phyloP scores from a whole-genome alignment of 2,329 filamentous ascomycete genomes.

The Colletotrichum sp. region DNA sequence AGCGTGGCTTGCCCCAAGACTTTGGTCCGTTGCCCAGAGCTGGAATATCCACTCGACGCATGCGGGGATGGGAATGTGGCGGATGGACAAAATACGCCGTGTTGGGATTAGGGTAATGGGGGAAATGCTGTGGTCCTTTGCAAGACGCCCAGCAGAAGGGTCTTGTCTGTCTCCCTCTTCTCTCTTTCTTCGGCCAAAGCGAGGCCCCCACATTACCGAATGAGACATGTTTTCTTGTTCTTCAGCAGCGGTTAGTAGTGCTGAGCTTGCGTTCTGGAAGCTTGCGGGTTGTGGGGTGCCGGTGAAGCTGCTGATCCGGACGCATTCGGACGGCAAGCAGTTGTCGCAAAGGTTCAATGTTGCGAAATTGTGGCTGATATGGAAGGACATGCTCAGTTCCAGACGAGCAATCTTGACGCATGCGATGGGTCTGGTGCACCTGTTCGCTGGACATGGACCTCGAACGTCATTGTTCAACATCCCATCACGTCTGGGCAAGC shows the following conservation, averaged over 20 bases:
- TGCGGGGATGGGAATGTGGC: neutral
- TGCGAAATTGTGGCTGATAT: neutral
- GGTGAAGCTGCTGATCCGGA: neutral
- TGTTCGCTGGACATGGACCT: too few relatives aligned
- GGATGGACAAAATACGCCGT: neutral
- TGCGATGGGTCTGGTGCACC: neutral
- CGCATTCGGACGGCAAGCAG: neutral
- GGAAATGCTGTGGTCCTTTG: neutral
- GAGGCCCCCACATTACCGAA: neutral
- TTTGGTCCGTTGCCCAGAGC: neutral
- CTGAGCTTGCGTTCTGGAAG: neutral
- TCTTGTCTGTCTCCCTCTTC: neutral
- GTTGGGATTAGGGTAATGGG: neutral
- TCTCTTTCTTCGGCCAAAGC: neutral
- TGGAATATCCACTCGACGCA: neutral
- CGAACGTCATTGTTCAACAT: neutral
- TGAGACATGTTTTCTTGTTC: neutral
- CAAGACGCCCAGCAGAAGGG: neutral
- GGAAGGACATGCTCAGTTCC: neutral
- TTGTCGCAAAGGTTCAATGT: neutral
- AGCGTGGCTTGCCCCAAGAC: neutral
- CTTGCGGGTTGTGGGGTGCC: neutral
- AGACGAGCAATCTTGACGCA: neutral
- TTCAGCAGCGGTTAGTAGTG: neutral
- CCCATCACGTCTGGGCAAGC: neutral